phyloP scores from a whole-genome alignment of 169 alveolate genomes.

The Sarcocystis neurona region DNA sequence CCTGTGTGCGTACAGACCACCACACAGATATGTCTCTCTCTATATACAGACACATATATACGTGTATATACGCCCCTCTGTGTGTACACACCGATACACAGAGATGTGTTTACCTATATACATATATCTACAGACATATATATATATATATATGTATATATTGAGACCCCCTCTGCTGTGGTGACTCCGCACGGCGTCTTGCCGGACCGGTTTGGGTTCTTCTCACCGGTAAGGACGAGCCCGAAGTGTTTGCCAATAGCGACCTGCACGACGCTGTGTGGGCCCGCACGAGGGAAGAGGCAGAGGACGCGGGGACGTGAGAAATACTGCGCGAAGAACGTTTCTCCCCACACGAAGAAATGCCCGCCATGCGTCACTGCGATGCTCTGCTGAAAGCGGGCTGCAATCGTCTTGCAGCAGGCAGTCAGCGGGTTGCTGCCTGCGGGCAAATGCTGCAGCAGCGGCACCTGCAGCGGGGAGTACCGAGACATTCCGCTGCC shows the following conservation, averaged over 20 bases:
- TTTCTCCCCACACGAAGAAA: constrained; percentile 38
- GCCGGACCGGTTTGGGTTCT: too few species aligned
- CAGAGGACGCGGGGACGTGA: background rate
- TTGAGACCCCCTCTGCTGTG: too few species aligned
- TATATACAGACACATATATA: too few species aligned
- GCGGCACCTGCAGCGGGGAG: background rate
- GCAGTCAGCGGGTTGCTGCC: background rate
- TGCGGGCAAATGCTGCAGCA: background rate
- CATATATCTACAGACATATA: too few species aligned
- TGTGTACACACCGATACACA: too few species aligned
- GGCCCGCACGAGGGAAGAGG: background rate
- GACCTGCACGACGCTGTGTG: constrained; percentile 12
- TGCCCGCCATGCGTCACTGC: constrained; percentile 40
- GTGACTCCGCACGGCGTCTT: too few species aligned
- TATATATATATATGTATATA: too few species aligned
- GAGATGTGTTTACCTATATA: too few species aligned
- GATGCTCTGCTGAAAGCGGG: constrained; percentile 9
- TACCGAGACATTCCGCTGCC: constrained; percentile 33
- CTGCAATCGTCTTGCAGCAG: constrained; percentile 45
- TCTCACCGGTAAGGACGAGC: constrained; percentile 37
- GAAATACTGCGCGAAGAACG: constrained; percentile 13
- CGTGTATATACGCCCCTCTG: too few species aligned
- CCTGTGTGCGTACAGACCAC: too few species aligned
- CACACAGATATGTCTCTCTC: too few species aligned
- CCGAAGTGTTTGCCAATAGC: constrained; percentile 41